phyloP scores from a whole-genome alignment of 768 basidiomycete species.

The Rhodotorula paludigena region DNA sequence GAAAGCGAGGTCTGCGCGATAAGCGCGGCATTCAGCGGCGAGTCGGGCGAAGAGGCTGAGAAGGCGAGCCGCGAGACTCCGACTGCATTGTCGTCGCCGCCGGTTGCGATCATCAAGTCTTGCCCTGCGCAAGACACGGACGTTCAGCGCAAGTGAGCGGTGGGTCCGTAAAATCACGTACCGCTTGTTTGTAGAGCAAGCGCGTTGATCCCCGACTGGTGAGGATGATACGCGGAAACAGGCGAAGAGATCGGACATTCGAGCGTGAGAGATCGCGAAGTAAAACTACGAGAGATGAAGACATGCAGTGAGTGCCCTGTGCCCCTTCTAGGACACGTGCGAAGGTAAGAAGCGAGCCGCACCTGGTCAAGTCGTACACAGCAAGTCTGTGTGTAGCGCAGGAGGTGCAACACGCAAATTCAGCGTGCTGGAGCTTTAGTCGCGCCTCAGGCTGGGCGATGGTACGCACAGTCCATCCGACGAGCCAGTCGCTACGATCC shows the following conservation, averaged over 20 bases:
- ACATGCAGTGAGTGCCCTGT: too few species aligned
- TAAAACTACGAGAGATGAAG: too few species aligned
- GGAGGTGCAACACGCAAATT: too few species aligned
- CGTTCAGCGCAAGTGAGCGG: too few species aligned
- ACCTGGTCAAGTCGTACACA: constrained; percentile 3
- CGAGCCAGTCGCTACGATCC: background rate
- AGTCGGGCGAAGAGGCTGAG: background rate
- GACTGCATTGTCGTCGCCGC: constrained; percentile 19
- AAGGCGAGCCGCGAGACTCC: background rate
- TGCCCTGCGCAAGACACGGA: too few species aligned
- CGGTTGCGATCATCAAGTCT: background rate
- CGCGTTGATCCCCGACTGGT: constrained; percentile 21
- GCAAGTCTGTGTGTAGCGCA: background rate
- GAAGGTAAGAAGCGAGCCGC: too few species aligned
- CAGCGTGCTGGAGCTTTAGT: too few species aligned
- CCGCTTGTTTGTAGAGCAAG: background rate
- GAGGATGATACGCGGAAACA: background rate
- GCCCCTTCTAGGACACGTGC: too few species aligned
- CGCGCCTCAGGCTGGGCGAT: too few species aligned
- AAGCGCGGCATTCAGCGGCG: background rate
- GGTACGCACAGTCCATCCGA: constrained; percentile 8
- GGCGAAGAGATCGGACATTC: background rate
- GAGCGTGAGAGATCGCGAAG: background rate
- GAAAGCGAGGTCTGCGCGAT: background rate
- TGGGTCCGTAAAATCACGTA: too few species aligned